Evolutionary conservation across 2,329 filamentous ascomycete species (phyloP).

Genomic region (Rugonectria rugulosa): DNA sequence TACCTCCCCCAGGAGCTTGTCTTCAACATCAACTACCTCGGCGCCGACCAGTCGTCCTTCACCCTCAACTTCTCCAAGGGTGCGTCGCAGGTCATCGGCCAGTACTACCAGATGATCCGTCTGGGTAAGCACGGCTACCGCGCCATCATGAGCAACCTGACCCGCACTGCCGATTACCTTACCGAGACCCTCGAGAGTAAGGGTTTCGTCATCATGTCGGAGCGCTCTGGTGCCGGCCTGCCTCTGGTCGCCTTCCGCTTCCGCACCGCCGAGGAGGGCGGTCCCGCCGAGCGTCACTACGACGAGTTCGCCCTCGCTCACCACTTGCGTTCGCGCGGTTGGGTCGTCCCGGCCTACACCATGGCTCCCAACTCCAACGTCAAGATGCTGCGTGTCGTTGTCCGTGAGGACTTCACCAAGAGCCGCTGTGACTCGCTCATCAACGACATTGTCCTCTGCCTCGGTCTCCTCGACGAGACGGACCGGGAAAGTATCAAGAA

Average conservation of each 20-base stretch:
- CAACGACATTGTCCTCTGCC: conserved; percentile 78
- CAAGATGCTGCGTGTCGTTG: conserved; percentile 92
- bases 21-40: conserved; percentile 99
- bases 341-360: conserved; percentile 95
- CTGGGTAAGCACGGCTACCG: conserved; percentile 92
- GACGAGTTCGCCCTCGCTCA: conserved; percentile 85
- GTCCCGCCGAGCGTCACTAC: conserved; percentile 63
- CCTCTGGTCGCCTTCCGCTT: conserved; percentile 92
- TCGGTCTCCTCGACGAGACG: conserved; percentile 75
- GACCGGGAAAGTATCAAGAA: conserved; percentile 75
- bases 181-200: conserved; percentile 74
- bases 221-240: conserved; percentile 78
- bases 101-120: conserved; percentile 97
- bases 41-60: conserved; percentile 93
- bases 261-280: conserved; percentile 57
- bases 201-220: conserved; percentile 88
- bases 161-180: conserved; percentile 88
- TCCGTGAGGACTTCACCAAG: conserved; percentile 90
- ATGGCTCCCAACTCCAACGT: conserved; percentile 90
- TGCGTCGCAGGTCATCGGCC: conserved; percentile 91
- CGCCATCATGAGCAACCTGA: conserved; percentile 93
- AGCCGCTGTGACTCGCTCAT: conserved; percentile 82
- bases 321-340: conserved; percentile 83
- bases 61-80: conserved; percentile 98
- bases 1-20: conserved; percentile 90